These are phyloP conservation scores for Pichia sp. DNA, from an alignment of 1,139 yeast species.

Conservation along the genomic window DNA sequence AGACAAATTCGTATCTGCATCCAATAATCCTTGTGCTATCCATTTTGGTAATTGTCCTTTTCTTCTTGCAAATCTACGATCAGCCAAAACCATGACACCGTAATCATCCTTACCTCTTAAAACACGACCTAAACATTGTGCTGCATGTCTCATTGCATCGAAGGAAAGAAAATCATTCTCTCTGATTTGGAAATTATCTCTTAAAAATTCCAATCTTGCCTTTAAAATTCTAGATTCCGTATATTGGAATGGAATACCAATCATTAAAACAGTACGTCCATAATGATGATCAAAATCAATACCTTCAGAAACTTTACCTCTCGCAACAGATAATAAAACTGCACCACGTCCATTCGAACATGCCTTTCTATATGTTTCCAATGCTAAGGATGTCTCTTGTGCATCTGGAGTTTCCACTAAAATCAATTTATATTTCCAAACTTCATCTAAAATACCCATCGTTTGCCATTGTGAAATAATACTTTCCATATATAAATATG, in stretches of 20 bases:
- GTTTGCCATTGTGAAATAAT: conserved; percentile 97
- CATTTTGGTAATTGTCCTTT: conserved; percentile 89
- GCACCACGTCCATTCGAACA: conserved; percentile 98
- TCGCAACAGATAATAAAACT: conserved; percentile 89
- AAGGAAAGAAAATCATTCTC: conserved; percentile 93
- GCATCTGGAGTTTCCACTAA: conserved; percentile 99
- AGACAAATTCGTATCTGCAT: conserved; percentile 85
- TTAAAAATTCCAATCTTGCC: conserved; percentile 85
- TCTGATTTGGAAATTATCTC: conserved; percentile 87
- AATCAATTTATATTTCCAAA: conserved; percentile 93
- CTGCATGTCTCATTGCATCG: conserved; percentile 99
- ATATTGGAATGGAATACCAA: conserved; percentile 98
- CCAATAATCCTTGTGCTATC: conserved; percentile 90
- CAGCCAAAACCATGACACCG: conserved; percentile 97
- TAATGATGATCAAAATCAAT: conserved; percentile 98
- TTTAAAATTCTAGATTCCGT: conserved; percentile 94
- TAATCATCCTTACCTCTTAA: conserved; percentile 96
- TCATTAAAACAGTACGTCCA: conserved; percentile 96
- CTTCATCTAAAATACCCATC: conserved; percentile 96
- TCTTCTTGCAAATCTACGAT: conserved; percentile 82
- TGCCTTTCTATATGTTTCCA: conserved; percentile 93
- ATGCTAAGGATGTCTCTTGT: conserved; percentile 91
- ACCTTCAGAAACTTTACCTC: conserved; percentile 98
- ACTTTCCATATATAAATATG: conserved; percentile 94
- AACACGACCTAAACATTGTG: conserved; percentile 96